Conservation (phyloP, 2,329 filamentous ascomycete species). For the Leptographium lundbergii region DNA sequence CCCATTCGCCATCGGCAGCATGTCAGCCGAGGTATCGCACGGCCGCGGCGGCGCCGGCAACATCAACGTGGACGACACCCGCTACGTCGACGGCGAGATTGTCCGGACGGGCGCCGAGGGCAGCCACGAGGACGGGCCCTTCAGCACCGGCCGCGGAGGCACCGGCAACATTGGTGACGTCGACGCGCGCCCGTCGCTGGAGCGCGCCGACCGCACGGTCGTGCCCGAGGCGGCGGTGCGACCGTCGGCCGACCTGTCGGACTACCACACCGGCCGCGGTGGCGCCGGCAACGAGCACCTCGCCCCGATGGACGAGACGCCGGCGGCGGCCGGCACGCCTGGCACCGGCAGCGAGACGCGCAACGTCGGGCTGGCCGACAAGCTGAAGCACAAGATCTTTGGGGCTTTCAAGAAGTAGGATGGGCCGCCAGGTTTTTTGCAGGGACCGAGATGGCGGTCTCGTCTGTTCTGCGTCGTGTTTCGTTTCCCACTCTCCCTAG, state of each 20-base stretch:
- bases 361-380: slow-evolving; percentile 37
- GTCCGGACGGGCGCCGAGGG: slow-evolving; percentile 40
- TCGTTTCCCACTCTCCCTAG: not conserved
- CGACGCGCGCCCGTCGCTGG: slow-evolving; percentile 20
- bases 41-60: slow-evolving; percentile 51
- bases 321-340: slow-evolving; percentile 12
- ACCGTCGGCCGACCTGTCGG: slow-evolving; percentile 31
- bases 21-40: slow-evolving; percentile 35
- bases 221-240: slow-evolving; percentile 40
- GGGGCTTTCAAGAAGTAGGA: slow-evolving; percentile 33
- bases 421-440: not conserved
- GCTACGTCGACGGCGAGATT: slow-evolving; percentile 51
- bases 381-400: slow-evolving; percentile 44
- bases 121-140: slow-evolving; percentile 45
- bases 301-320: slow-evolving; percentile 14
- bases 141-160: slow-evolving; percentile 40
- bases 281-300: slow-evolving; percentile 45
- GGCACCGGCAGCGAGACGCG: slow-evolving; percentile 5
- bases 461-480: not conserved
- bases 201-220: slow-evolving; percentile 37
- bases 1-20: not conserved
- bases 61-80: slow-evolving; percentile 42
- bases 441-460: no score
- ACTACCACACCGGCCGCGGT: slow-evolving; percentile 47
- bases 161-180: slow-evolving; percentile 46